Evolutionary conservation across 805 yeast species (phyloP), one percentile per base, ranked within the genome.

Genomic region (Pichia pseudocactophila): DNA sequence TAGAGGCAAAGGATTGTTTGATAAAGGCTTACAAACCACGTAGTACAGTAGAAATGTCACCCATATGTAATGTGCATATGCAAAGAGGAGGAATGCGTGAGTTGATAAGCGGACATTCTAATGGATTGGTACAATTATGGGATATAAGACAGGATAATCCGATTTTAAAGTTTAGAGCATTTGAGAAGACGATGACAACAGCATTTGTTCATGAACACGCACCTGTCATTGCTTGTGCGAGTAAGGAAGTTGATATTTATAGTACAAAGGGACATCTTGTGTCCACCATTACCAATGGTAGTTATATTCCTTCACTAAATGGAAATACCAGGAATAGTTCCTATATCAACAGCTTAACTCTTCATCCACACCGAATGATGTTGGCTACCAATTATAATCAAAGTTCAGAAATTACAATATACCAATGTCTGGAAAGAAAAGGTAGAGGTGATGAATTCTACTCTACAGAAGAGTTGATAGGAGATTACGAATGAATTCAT

Each of bases 61-160:
- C 51, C 22, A 77, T 90, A 34, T 68, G 79, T 36, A 86, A 83
- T 51, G 79, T 89, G 9, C 95, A 86, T 55, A 82, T 92, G 94
- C 98, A 92, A 66, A 72, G 98, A 53, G 98, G 98, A 31, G 98
- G 98, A 0, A 77, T 78, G 53, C 71, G 98, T 43, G 98, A 92
- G 57, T 70, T 92, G 36, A 82, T 82, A 2, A 79, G 90, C 49
- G 97, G 95, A 0, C 72, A 82, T 8, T 65, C 83, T 0, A 92
- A 85, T 55, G 97, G 98, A 2, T 67, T 70, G 36, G 82, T 92
- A 3, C 83, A 81, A 43, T 59, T 92, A 20, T 92, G 97, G 97
- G 98, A 92, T 62, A 81, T 92, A 26, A 69, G 98, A 46, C 58
- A 68, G 30, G 73, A 76, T 41, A 76, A 76, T 9, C 90, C 96